phyloP scores from a whole-genome alignment of 2,329 filamentous ascomycete genomes.

The Clonostachys rhizophaga region DNA sequence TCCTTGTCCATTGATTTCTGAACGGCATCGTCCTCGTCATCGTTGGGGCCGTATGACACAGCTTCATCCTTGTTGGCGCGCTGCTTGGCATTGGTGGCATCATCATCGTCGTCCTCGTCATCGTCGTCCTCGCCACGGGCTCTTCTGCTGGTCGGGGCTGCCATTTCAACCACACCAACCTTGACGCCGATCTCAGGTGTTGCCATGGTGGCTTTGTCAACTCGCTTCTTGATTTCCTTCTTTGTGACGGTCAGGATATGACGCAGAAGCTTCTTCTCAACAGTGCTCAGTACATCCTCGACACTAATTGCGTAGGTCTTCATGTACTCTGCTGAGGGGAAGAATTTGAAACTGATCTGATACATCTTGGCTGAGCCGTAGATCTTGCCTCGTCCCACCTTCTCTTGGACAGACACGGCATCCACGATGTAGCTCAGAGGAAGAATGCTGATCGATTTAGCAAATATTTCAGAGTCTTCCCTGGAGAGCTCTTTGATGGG shows the following conservation, averaged over 20 bases:
- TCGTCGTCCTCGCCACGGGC: conserved; percentile 52
- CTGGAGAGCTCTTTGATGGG: conserved; percentile 67
- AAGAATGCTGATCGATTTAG: conserved; percentile 86
- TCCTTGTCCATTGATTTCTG: conserved; percentile 58
- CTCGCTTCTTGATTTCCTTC: conserved; percentile 81
- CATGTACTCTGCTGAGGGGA: conserved; percentile 77
- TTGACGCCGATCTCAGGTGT: conserved; percentile 67
- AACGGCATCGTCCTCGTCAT: conserved; percentile 82
- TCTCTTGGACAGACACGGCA: conserved; percentile 74
- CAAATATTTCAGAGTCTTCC: conserved; percentile 71
- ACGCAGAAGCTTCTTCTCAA: conserved; percentile 78
- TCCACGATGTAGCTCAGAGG: conserved; percentile 82
- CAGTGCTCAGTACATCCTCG: conserved; percentile 69
- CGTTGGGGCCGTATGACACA: conserved; percentile 86
- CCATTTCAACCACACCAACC: conserved; percentile 47
- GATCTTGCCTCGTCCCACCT: conserved; percentile 65
- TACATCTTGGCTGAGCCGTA: conserved; percentile 75
- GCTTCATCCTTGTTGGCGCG: conserved; percentile 74
- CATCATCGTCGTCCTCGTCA: conserved; percentile 73
- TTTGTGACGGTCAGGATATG: conserved; percentile 65
- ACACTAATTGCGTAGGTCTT: conserved; percentile 79
- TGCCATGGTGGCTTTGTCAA: conserved; percentile 59
- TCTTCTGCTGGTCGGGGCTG: conserved; percentile 23
- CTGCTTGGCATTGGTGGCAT: conserved; percentile 71
- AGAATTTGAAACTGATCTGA: conserved; percentile 77